Base-by-base conservation (phyloP, 1,139 yeast species). In the Pneumocystis carinii region DNA sequence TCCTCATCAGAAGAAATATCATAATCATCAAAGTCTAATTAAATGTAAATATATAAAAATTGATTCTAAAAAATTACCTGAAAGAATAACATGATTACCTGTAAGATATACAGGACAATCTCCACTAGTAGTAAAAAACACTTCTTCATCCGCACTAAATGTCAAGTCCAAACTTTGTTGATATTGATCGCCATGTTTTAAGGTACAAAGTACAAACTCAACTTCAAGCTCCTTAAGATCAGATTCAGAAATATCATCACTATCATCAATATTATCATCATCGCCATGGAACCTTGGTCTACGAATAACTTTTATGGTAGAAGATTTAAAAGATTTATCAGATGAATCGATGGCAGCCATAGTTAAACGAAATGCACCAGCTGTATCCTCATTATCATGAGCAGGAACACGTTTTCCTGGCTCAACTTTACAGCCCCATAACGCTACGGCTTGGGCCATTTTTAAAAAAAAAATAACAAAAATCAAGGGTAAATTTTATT, bases 81-180 rank as follows among this genome's bases (percentile, higher is more conserved):
- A 97, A 76, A 90, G 96, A 73, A 87, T 94, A 73, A 92, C 86
- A 78, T 86, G 89, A 84, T 92, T 90, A 79, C 99, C 99, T 71
- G 89, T 81, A 72, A 92, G 80, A 75, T 90, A 95, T 69, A 92
- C 80, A 70, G 96, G 87, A 39, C 62, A 59, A 6, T 97, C 90
- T 71, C 98, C 98, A 68, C 96, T 86, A 66, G 88, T 97, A 72
- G 89, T 94, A 73, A 92, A 92, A 79, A 81, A 84, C 67, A 92
- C 90, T 73, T 90, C 96, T 78, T 92, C 98, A 73, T 86, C 94
- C 71, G 97, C 96, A 66, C 86, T 81, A 73, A 94, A 86, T 72
- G 95, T 89, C 70, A 92, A 78, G 73, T 92, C 97, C 67, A 92
- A 75, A 67, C 94, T 79, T 80, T 90, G 97, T 80, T 92, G 99